phyloP scores from a whole-genome alignment of 148 eudicot species.

The Rhododendron ferrugineum region DNA sequence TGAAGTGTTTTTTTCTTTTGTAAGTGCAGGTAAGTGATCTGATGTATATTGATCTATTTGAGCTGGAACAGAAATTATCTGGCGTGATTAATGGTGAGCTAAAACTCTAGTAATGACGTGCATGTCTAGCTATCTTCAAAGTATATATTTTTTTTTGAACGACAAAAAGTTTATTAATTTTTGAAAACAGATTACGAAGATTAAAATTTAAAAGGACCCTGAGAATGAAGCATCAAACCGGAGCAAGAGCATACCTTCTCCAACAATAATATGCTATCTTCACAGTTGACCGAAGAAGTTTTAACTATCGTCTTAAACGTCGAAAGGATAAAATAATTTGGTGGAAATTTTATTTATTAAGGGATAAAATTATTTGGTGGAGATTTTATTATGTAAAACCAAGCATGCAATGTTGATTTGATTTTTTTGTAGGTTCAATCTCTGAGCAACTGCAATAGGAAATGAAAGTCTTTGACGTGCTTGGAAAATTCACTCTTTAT shows the following conservation, averaged over 20 bases:
- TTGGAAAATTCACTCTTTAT: background rate
- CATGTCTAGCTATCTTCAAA: too few species aligned
- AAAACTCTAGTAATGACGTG: background rate
- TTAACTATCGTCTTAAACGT: background rate
- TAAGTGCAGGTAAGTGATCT: conserved; percentile 9
- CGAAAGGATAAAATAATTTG: background rate
- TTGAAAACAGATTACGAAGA: too few species aligned
- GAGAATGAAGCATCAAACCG: too few species aligned
- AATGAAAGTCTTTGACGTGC: background rate
- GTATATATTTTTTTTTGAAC: too few species aligned
- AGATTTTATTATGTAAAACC: background rate
- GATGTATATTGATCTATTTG: conserved; percentile 5
- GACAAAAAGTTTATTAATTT: too few species aligned
- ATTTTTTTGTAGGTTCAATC: background rate
- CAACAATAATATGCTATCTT: too few species aligned
- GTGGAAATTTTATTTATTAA: too few species aligned
- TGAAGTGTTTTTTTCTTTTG: background rate
- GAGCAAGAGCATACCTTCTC: background rate
- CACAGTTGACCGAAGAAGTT: background rate
- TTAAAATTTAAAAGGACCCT: too few species aligned
- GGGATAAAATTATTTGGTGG: background rate
- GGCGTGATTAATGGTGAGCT: conserved; percentile 1
- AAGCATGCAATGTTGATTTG: background rate
- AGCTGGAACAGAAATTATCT: conserved; percentile 20
- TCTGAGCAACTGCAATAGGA: background rate